Evolutionary conservation across 2,329 filamentous ascomycete species (phyloP).

Genomic region (Phaeosphaeria sp.): DNA sequence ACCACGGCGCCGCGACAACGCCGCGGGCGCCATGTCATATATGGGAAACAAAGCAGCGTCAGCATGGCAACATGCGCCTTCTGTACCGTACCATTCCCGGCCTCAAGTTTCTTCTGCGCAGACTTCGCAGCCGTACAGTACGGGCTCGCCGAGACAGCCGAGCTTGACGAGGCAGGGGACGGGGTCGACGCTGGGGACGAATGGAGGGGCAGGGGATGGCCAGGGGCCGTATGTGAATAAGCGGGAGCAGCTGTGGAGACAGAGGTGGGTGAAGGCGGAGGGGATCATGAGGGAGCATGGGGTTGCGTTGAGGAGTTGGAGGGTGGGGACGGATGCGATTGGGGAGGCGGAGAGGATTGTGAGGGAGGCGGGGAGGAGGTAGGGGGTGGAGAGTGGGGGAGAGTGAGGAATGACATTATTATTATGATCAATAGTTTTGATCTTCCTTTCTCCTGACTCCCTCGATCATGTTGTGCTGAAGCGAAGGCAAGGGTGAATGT

Average conservation of each 20-base stretch:
- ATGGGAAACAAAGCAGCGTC: constrained; percentile 46
- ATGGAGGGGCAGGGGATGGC: constrained; percentile 27
- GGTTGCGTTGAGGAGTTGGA: constrained; percentile 76
- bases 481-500: no score
- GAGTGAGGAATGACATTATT: background rate
- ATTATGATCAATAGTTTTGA: background rate
- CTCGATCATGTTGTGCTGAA: no score
- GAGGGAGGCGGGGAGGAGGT: constrained; percentile 57
- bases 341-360: constrained; percentile 71
- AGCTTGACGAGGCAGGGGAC: constrained; percentile 34
- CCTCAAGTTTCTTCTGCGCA: constrained; percentile 23
- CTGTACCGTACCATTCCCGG: constrained; percentile 35
- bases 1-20: constrained; percentile 47
- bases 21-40: constrained; percentile 46
- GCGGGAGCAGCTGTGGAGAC: constrained; percentile 75
- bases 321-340: constrained; percentile 73
- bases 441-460: no score
- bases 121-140: constrained; percentile 37
- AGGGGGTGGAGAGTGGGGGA: background rate
- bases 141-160: constrained; percentile 23
- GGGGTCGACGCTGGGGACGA: constrained; percentile 29
- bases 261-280: constrained; percentile 71
- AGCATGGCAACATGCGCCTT: constrained; percentile 45
- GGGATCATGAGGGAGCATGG: constrained; percentile 68
- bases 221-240: constrained; percentile 59